A percentile compares a stretch with the other conserved stretches of the same genome.
Conservation (phyloP, 352 stramenopile species). For the Thraustochytrium sp. region DNA sequence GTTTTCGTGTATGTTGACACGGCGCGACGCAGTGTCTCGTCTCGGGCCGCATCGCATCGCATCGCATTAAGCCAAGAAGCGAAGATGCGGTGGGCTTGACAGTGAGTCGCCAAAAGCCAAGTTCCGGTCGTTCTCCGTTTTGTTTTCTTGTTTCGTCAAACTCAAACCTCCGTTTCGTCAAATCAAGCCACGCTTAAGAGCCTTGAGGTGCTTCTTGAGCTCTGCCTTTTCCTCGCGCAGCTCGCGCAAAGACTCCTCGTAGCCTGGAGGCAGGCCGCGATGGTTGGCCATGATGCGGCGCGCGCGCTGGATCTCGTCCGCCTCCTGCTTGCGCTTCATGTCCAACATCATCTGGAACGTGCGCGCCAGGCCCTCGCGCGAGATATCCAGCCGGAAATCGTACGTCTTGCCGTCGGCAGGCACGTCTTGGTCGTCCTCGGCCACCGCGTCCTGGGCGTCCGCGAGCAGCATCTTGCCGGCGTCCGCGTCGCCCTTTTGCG, state of each 20-base stretch:
- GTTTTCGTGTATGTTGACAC: not conserved
- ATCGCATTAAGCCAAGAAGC: not conserved
- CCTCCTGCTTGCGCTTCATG: slow-evolving; percentile 25
- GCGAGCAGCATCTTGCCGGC: not conserved
- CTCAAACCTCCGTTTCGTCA: too few relatives aligned
- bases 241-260: not conserved
- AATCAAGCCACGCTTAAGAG: not conserved
- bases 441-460: not conserved
- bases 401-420: not conserved
- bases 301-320: not conserved
- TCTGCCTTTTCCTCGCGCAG: slow-evolving; percentile 1
- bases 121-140: not conserved
- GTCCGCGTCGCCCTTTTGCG: slow-evolving; percentile 1
- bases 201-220: slow-evolving; percentile 30
- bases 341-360: slow-evolving; percentile 34
- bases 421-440: not conserved
- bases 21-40: too few relatives aligned
- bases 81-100: not conserved
- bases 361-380: not conserved
- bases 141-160: not conserved
- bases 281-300: not conserved
- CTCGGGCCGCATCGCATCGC: too few relatives aligned
- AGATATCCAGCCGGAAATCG: slow-evolving; percentile 10
- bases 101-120: not conserved
- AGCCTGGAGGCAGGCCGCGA: not conserved